Evolutionary conservation across 208 protist species (phyloP).

Genomic region (Crithidia mellificae): DNA sequence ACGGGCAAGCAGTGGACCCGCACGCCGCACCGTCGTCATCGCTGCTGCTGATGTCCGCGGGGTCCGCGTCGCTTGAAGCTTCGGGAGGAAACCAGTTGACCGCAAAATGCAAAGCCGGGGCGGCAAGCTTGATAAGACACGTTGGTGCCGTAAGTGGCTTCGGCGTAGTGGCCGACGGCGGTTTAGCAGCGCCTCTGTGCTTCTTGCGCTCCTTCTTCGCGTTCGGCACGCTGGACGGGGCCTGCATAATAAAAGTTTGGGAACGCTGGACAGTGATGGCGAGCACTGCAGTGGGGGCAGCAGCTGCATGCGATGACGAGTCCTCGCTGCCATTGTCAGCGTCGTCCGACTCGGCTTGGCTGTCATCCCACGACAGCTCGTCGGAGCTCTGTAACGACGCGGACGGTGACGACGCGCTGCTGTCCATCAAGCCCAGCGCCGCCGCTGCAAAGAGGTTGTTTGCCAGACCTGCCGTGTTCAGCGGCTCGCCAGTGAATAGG

Average conservation of each 20-base stretch:
- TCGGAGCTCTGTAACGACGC: too few species aligned
- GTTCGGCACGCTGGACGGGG: background rate
- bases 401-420: background rate
- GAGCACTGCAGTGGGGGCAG: slow-evolving; percentile 11
- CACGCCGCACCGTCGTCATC: background rate
- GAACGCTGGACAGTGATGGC: slow-evolving; percentile 14
- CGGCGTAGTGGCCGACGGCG: too few species aligned
- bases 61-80: background rate
- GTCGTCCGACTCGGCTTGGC: background rate
- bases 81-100: slow-evolving; percentile 14
- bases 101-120: slow-evolving; percentile 14
- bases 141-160: background rate
- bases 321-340: background rate
- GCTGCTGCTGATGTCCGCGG: background rate
- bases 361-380: background rate
- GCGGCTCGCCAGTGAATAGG: slow-evolving; percentile 36
- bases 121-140: slow-evolving; percentile 19
- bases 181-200: too few species aligned
- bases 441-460: background rate
- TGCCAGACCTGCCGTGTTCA: background rate
- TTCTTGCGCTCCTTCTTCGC: background rate
- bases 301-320: background rate
- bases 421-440: background rate
- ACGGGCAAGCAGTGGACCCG: background rate
- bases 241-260: slow-evolving; percentile 19